Percentiles rank a stretch among this genome's conserved stretches.
Evolutionary conservation across 768 basidiomycete species (phyloP).

Genomic region (Russula emetica): DNA sequence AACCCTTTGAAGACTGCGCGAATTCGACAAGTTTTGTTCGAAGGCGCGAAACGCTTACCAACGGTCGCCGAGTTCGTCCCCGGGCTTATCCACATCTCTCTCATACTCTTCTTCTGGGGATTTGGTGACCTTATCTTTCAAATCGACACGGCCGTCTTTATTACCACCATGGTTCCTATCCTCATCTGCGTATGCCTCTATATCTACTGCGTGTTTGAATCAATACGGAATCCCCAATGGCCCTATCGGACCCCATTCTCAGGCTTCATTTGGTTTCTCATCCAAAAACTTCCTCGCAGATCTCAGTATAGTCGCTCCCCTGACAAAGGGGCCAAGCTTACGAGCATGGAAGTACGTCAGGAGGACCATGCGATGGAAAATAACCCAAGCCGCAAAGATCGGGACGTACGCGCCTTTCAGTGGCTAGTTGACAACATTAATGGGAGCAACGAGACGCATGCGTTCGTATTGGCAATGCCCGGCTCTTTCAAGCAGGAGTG

Average conservation of each 20-base stretch:
- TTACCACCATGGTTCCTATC: conserved; percentile 12
- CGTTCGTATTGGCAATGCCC: conserved; percentile 8
- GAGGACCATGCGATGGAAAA: no score
- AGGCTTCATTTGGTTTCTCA: not conserved
- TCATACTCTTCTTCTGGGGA: conserved; percentile 27
- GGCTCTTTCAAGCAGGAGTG: conserved; percentile 13
- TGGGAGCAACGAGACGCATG: not conserved
- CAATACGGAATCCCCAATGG: conserved; percentile 8
- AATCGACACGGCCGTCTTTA: conserved; percentile 22
- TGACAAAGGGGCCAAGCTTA: no score
- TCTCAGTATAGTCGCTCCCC: no score
- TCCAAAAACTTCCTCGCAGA: not conserved
- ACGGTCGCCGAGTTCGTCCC: conserved; percentile 41
- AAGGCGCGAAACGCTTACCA: conserved; percentile 41
- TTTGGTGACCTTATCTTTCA: conserved; percentile 43
- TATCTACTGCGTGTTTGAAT: conserved; percentile 6
- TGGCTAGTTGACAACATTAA: no score
- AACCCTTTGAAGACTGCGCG: conserved; percentile 36
- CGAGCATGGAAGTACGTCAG: no score
- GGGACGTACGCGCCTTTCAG: no score
- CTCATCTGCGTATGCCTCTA: conserved; percentile 11
- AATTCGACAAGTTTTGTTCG: conserved; percentile 37
- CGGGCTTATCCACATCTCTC: conserved; percentile 46
- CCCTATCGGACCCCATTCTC: conserved; percentile 6
- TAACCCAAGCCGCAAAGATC: no score